Percentiles rank a stretch among this genome's conserved stretches.
phyloP scores from a whole-genome alignment of 306 rosid genomes.

The Cicer cuneatum region DNA sequence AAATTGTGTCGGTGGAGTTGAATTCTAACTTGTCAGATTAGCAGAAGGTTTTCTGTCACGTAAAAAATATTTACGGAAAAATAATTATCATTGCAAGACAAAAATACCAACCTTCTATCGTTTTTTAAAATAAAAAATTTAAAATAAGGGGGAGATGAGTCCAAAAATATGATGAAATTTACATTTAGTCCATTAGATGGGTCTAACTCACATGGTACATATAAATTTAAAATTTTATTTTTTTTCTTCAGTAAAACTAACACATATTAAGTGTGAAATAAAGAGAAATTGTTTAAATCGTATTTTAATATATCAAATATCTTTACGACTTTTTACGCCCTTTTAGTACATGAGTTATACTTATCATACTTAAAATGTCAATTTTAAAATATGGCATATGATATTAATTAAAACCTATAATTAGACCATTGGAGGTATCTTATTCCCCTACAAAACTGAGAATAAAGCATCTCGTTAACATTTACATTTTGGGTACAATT shows the following conservation, averaged over 20 bases:
- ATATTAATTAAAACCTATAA: conserved; percentile 2
- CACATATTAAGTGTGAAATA: no score
- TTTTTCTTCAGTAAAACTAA: no score
- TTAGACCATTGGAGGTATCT: neutral
- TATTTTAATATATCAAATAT: no score
- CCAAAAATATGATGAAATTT: no score
- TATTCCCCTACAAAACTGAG: neutral
- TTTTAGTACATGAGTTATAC: no score
- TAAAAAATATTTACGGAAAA: conserved; percentile 1
- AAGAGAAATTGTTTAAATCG: no score
- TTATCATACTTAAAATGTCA: neutral
- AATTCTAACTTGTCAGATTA: conserved; percentile 1
- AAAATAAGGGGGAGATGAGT: no score
- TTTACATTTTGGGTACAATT: neutral
- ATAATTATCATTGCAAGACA: neutral
- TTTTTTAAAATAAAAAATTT: no score
- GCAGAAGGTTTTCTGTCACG: neutral
- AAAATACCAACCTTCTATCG: neutral
- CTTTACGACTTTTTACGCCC: no score
- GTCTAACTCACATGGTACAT: neutral
- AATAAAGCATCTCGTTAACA: conserved; percentile 12
- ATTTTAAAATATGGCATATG: neutral
- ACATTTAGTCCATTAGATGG: no score
- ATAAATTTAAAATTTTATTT: no score
- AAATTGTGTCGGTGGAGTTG: neutral